Percentiles rank a stretch among this genome's conserved stretches.
Evolutionary conservation across 202 grass and related monocot genomes (phyloP).

Genomic region (Setaria viridis): DNA sequence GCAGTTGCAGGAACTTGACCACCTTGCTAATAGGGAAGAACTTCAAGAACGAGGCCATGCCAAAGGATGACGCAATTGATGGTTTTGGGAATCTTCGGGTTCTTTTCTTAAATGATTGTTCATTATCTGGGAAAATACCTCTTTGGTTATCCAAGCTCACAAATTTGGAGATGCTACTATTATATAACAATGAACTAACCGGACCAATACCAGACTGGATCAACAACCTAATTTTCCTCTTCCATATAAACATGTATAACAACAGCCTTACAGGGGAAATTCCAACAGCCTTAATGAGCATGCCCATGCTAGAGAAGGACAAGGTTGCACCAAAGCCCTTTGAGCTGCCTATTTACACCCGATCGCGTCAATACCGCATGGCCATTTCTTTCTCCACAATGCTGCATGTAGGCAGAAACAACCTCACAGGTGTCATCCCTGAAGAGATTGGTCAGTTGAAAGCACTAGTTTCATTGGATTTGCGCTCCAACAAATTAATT

Average conservation of each 20-base stretch:
- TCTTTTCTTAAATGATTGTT: slow-evolving; percentile 37
- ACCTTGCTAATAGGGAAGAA: slow-evolving; percentile 13
- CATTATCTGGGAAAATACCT: slow-evolving; percentile 48
- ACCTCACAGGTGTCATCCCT: slow-evolving; percentile 46
- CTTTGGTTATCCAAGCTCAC: slow-evolving; percentile 50
- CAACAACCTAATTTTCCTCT: slow-evolving; percentile 37
- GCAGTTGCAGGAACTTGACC: neutral
- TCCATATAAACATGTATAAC: slow-evolving; percentile 56
- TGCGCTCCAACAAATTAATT: slow-evolving; percentile 46
- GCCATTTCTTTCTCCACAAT: neutral
- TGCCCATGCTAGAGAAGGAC: slow-evolving; percentile 28
- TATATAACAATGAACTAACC: slow-evolving; percentile 53
- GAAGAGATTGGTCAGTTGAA: slow-evolving; percentile 47
- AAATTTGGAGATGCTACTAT: slow-evolving; percentile 49
- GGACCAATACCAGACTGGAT: slow-evolving; percentile 64
- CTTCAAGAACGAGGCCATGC: slow-evolving; percentile 31
- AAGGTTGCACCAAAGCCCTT: neutral
- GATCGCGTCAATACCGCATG: neutral
- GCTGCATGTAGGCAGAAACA: slow-evolving; percentile 38
- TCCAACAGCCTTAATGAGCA: neutral
- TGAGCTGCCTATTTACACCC: slow-evolving; percentile 36
- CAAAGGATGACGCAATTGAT: slow-evolving; percentile 24
- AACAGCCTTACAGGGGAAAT: slow-evolving; percentile 50
- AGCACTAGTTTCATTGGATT: slow-evolving; percentile 10
- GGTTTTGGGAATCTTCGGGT: slow-evolving; percentile 56